Base-by-base conservation (phyloP, 108 stramenopile species). In the Cyclostephanos invisitatus region DNA sequence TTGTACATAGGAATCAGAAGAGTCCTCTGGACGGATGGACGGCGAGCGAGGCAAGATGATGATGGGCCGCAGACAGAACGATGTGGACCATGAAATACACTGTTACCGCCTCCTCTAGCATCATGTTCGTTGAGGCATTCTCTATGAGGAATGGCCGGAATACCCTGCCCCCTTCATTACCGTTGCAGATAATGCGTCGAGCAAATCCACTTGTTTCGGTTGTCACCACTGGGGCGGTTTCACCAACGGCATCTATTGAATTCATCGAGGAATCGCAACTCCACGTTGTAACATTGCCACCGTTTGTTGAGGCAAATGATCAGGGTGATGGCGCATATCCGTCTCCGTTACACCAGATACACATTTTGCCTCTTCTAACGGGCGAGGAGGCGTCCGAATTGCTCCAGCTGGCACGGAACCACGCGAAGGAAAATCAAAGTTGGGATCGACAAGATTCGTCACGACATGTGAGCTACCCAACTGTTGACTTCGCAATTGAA, bases 401-500 rank as follows among this genome's bases (percentile, higher is more conserved):
- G 22, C 66, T 83, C 18, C n/a, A 72, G 42, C 22, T 89, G 32
- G 78, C 88, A n/a, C 27, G 72, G n/a, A 61, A 60, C 10, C 74
- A 81, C 55, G 91, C 88, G 0, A 37, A 40, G 32, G 56, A 61
- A 17, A 88, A 84, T 29, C 73, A 79, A 24, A 67, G 84, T n/a
- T 89, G 91, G 91, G 73, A 86, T 49, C 47, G 51, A 57, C 85
- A 77, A 57, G 84, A 89, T 62, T 71, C 65, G 18, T 66, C 78
- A 32, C 83, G 90, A 20, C 90, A 91, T 71, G 75, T 56, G n/a
- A 71, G 68, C 38, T 91, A 89, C 67, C 64, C 81, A 12, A 91
- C 90, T 36, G 86, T 85, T 28, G 90, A 91, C 78, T 91, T 91
- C 64, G 73, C 85, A 12, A 62, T 91, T 7, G 88, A 91, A 46